These are phyloP conservation scores for Sclerotinia sclerotiorum DNA, from an alignment of 2,329 filamentous ascomycete species.

Conservation along the genomic window DNA sequence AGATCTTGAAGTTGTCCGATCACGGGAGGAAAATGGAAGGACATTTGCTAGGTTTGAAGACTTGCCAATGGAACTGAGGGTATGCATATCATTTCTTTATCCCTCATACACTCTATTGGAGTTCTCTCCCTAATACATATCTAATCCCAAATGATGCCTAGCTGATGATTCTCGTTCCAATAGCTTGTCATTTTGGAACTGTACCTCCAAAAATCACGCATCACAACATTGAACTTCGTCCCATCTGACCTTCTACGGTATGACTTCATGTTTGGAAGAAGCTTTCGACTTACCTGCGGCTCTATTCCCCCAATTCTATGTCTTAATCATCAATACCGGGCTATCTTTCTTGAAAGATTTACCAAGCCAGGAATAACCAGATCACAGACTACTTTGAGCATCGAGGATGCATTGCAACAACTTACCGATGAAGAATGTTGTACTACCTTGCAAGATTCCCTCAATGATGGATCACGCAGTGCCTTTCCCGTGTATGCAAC, in stretches of 20 bases:
- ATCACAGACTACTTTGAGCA: neutral
- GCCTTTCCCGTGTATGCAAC: neutral
- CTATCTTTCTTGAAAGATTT: neutral
- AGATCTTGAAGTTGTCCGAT: neutral
- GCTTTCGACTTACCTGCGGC: neutral
- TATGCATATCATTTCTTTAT: neutral
- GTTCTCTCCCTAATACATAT: accelerated
- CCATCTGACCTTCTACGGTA: neutral
- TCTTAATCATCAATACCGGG: conserved; percentile 6
- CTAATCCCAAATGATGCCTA: neutral
- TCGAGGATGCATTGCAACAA: neutral
- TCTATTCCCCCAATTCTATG: neutral
- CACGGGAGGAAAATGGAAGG: neutral
- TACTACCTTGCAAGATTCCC: neutral
- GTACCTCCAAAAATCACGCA: neutral
- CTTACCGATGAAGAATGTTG: neutral
- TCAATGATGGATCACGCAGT: neutral
- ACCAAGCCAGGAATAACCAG: neutral
- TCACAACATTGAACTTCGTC: conserved; percentile 4
- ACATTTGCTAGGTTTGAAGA: neutral
- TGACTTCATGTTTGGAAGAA: neutral
- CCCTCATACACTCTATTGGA: accelerated
- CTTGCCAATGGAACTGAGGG: neutral
- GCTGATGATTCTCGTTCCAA: neutral
- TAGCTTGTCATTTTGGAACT: neutral